Conservation (phyloP, 371 early-diverging fungal species). For the Mortierella sp. region DNA sequence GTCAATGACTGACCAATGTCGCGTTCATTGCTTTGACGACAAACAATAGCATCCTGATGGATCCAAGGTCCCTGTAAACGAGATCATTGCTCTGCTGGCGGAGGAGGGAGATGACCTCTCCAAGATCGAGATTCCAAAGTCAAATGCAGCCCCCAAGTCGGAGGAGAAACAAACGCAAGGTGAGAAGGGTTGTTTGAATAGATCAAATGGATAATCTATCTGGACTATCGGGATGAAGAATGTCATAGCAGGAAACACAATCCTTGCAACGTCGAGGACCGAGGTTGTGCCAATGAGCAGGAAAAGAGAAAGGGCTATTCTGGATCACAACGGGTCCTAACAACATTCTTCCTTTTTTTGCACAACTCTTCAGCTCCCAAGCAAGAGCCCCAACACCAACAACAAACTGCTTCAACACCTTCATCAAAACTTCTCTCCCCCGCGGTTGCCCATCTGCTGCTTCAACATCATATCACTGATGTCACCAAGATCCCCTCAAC, state of each 20-base stretch:
- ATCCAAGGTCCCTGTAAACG: constrained; percentile 71
- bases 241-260: too few relatives aligned
- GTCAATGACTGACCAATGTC: neutral
- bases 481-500: constrained; percentile 76
- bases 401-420: constrained; percentile 31
- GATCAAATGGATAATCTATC: neutral
- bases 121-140: constrained; percentile 74
- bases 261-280: too few relatives aligned
- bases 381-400: constrained; percentile 51
- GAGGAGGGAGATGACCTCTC: constrained; percentile 91
- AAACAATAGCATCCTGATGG: constrained; percentile 64
- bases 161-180: constrained; percentile 56
- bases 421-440: constrained; percentile 71
- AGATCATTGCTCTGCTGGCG: constrained; percentile 85
- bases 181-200: too few relatives aligned
- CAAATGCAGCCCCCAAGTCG: constrained; percentile 42
- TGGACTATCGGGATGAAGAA: neutral
- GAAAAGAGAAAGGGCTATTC: too few relatives aligned
- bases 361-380: constrained; percentile 56
- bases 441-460: constrained; percentile 71
- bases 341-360: too few relatives aligned
- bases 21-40: neutral
- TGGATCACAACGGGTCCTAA: too few relatives aligned
- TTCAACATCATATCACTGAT: constrained; percentile 65
- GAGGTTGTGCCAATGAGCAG: too few relatives aligned